These are phyloP conservation scores for Erythrophleum ivorense DNA, from an alignment of 331 rosid species.

Conservation along the genomic window DNA sequence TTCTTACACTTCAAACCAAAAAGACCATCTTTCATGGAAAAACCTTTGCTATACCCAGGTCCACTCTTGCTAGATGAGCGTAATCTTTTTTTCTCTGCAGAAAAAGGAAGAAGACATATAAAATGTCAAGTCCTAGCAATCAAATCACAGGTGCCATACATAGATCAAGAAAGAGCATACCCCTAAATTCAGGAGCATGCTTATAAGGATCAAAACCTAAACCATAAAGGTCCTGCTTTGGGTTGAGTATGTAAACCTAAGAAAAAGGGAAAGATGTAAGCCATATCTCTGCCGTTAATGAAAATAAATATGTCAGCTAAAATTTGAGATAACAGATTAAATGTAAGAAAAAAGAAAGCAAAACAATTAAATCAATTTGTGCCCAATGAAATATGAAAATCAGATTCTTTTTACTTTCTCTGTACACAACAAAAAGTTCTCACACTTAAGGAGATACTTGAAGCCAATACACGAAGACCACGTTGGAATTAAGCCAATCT, in stretches of 20 bases:
- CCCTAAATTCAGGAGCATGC: slow-evolving; percentile 98
- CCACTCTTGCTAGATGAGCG: slow-evolving; percentile 59
- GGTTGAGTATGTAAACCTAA: slow-evolving; percentile 76
- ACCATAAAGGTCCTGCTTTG: slow-evolving; percentile 92
- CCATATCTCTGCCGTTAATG: slow-evolving; percentile 17
- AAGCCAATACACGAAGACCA: background rate
- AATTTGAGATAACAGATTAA: slow-evolving; percentile 23
- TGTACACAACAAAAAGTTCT: background rate
- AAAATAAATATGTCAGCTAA: background rate
- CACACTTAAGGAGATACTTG: background rate
- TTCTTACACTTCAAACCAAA: slow-evolving; percentile 89
- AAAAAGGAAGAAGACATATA: slow-evolving; percentile 14
- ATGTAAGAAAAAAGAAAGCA: background rate
- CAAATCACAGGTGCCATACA: slow-evolving; percentile 24
- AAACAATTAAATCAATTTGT: background rate
- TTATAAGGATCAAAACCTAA: slow-evolving; percentile 98
- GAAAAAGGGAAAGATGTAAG: slow-evolving; percentile 41
- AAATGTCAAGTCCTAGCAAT: slow-evolving; percentile 26
- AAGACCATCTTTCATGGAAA: slow-evolving; percentile 58
- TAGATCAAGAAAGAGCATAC: slow-evolving; percentile 52
- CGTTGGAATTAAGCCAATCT: background rate
- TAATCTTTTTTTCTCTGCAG: slow-evolving; percentile 77
- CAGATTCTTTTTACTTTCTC: background rate
- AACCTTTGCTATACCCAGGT: slow-evolving; percentile 52
- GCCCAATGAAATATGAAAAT: slow-evolving; percentile 26